Base-by-base conservation (phyloP, 2,329 filamentous ascomycete species). In the Coniochaeta sp. region DNA sequence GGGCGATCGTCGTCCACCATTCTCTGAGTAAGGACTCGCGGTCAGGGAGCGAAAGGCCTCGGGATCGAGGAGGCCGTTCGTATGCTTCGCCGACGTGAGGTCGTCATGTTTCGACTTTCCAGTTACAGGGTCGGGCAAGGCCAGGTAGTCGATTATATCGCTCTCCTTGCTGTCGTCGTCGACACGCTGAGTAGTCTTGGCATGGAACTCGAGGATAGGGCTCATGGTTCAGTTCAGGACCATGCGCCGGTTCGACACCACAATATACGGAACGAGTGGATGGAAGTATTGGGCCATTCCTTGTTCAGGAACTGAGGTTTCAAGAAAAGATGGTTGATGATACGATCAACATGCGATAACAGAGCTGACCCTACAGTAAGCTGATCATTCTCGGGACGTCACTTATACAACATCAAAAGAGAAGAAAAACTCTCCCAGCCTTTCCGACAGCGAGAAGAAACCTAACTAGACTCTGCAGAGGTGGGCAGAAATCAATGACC, bases 11-110 rank as follows among this genome's bases (percentile, higher is more conserved):
- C 54, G 57, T 10, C 59, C 60, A 51, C 61, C 56, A 35, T 50
- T 52, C 16, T 67, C 69, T 3, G 72, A 72, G 5, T 73, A 61
- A 0, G 72, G 70, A 53, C 72, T 73, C 13, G 68, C 65, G 1
- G 76, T 73, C 1, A 71, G 51, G 6, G 69, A 66, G 47, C 71
- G 65, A 47, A 70, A 63, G 13, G 59, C 52, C 22, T 64, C 62
- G 4, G 64, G 64, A 42, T 63, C 60, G 9, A 69, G 56, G 5
- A 67, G 56, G 55, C 26, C 58, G 52, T 42, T 55, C 53, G 40
- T 55, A 50, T 57, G 52, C 12, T 59, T 62, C 26, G 28, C 30
- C 2, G 47, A 32, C 3, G 12, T 13, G 22, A 48, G 18, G 45
- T 30, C 47, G n/a, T 49, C 47, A 8, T 20, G 16, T 26, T 49